Percentiles rank a stretch among this genome's conserved stretches.
Conservation (phyloP, 73 alveolate species). For the Paramecium sonneborni region DNA sequence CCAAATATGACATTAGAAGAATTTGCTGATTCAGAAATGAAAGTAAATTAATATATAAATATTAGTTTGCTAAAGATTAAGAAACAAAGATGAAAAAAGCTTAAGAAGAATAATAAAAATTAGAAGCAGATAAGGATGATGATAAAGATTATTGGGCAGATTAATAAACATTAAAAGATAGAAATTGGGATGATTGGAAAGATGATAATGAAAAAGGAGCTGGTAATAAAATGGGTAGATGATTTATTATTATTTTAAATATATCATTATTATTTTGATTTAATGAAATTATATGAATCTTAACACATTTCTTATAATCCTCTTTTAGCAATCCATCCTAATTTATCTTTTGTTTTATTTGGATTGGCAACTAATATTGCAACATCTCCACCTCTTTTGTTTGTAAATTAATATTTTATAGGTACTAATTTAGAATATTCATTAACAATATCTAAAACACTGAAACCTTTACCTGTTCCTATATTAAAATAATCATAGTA, state of each 20-base stretch:
- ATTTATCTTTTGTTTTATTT: slow-evolving; percentile 79
- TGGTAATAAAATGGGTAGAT: slow-evolving; percentile 77
- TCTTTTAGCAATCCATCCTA: slow-evolving; percentile 92
- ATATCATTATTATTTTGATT: slow-evolving; percentile 10
- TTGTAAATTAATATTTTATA: slow-evolving; percentile 73
- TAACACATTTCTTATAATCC: slow-evolving; percentile 89
- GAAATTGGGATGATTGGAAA: slow-evolving; percentile 87
- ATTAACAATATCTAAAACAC: slow-evolving; percentile 86
- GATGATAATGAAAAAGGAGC: slow-evolving; percentile 85
- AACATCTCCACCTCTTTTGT: slow-evolving; percentile 97
- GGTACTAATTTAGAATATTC: slow-evolving; percentile 85
- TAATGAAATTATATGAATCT: slow-evolving; percentile 87
- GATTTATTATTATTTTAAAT: neutral
- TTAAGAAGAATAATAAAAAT: slow-evolving; percentile 62
- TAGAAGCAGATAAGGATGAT: slow-evolving; percentile 75
- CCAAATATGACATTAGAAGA: slow-evolving; percentile 77
- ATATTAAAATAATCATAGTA: slow-evolving; percentile 83
- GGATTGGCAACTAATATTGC: slow-evolving; percentile 82
- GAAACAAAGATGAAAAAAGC: slow-evolving; percentile 73
- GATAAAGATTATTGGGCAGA: slow-evolving; percentile 78
- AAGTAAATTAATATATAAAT: neutral
- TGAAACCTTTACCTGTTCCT: slow-evolving; percentile 95
- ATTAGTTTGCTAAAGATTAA: slow-evolving; percentile 72
- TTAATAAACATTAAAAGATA: slow-evolving; percentile 74
- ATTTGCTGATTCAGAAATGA: slow-evolving; percentile 77